Base-by-base conservation (phyloP, 2,329 filamentous ascomycete genomes). In the Akanthomyces dipterigenus region DNA sequence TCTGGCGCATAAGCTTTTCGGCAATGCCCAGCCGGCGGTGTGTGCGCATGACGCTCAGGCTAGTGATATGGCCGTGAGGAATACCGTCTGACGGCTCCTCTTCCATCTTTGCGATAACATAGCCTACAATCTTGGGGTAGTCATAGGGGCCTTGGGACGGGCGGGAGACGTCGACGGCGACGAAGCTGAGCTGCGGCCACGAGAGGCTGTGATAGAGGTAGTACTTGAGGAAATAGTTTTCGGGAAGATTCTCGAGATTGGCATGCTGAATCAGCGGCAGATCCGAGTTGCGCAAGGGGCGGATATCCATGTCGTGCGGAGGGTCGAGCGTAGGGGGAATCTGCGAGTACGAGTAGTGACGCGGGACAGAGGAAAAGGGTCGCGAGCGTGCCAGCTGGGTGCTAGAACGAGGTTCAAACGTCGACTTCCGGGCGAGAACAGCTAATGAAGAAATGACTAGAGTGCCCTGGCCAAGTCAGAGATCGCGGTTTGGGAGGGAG, bases 211-310 rank as follows among this genome's bases (percentile, higher is more conserved):
- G 95, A 84, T 99, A 99, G 71, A 99, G 87, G 81, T 99, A 99
- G 83, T 99, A 99, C 84, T 99, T 99, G 78, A 96, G 90, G 76
- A 98, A 98, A 85, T 99, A 99, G 82, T 99, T 99, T 78, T 99
- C 95, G 66, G 95, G 95, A 59, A 99, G 84, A 80, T 99, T 99
- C 75, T 96, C 96, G 74, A 99, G 93, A 81, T 99, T 98, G 73
- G 93, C 93, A 76, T 96, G 92, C 79, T 99, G 95, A 73, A 99
- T 92, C 72, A 95, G 88, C 67, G 91, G 91, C 67, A 96, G 90
- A 77, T 96, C 91, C 65, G 86, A 89, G 65, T 91, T 82, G 67
- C 86, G 88, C 67, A 99, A 87, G 66, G 95, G 81, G 66, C 93
- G 89, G 77, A 99, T 96, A 79, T 96, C 91, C 91, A 96, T 98